Base-by-base conservation (phyloP, 345 rosid genomes). In the Citrus mangshanensis region DNA sequence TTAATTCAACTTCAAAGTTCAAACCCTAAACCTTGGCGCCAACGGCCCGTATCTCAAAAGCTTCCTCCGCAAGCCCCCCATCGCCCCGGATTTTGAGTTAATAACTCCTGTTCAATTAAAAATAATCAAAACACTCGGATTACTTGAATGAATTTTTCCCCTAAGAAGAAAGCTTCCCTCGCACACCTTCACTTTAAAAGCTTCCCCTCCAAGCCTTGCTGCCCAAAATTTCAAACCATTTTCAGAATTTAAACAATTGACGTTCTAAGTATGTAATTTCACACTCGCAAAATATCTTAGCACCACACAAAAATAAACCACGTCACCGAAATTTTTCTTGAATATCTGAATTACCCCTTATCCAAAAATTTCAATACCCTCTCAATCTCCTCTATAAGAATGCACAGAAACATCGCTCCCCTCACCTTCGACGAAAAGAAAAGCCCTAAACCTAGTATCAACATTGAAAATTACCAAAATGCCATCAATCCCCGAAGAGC, bases 401-500 rank as follows among this genome's bases (percentile, higher is more conserved):
- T 24, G 1, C n/a, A 19, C 42, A 2, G 10, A 8, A 9, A 9
- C 42, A 19, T 19, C 16, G 2, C 22, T 12, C 4, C n/a, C 7
- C 10, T 8, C 22, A 14, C 30, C 42, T 32, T 32, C 46, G 9
- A 35, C 46, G 0, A 34, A 66, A 66, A 19, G 12, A 35, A 7
- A 35, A 66, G 3, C 46, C 6, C 70, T 21, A 18, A 65, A 22
- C 13, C 14, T 34, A 9, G 3, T 64, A 5, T 9, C 9, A 6
- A 12, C 51, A 0, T 4, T 4, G 5, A 46, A 64, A 21, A 9
- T 18, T 7, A 27, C 70, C 42, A 61, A 63, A 38, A 18, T 21
- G 21, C 75, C 70, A 4, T 85, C 93, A 2, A 82, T 93, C 46
- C 87, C 91, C 4, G 95, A 93, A 77, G 99, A 96, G 88, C 99